phyloP scores from a whole-genome alignment of 768 basidiomycete species.

The Cytidiella melzeri region DNA sequence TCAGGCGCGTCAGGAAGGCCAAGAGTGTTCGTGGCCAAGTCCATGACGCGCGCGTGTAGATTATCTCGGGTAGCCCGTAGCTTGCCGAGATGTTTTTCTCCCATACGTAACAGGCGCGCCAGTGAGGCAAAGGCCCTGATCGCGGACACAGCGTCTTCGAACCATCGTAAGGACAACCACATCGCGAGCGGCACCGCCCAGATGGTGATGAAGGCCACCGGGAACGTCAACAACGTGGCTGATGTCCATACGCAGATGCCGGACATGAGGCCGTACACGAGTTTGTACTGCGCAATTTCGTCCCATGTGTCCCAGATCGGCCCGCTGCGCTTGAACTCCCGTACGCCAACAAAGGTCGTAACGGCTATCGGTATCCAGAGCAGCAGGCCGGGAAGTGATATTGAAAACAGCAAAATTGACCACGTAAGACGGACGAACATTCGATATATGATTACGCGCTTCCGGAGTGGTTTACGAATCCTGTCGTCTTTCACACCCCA shows the following conservation, averaged over 20 bases:
- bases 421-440: constrained; percentile 60
- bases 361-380: constrained; percentile 79
- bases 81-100: constrained; percentile 46
- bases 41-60: constrained; percentile 61
- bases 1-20: constrained; percentile 69
- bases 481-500: constrained; percentile 84
- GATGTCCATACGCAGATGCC: constrained; percentile 62
- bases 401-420: constrained; percentile 51
- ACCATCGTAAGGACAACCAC: constrained; percentile 89
- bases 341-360: constrained; percentile 63
- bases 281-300: constrained; percentile 86
- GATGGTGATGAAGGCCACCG: constrained; percentile 49
- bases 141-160: constrained; percentile 77
- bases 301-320: constrained; percentile 85
- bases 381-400: constrained; percentile 73
- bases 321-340: constrained; percentile 74
- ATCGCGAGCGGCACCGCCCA: constrained; percentile 65
- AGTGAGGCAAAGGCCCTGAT: constrained; percentile 70
- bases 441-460: constrained; percentile 51
- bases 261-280: constrained; percentile 74
- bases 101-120: constrained; percentile 54
- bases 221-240: constrained; percentile 53
- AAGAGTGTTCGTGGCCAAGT: constrained; percentile 50
- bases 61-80: constrained; percentile 49
- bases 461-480: constrained; percentile 55